These are phyloP conservation scores for Fusarium xyrophilum DNA, from an alignment of 2,329 filamentous ascomycete species.

Conservation along the genomic window DNA sequence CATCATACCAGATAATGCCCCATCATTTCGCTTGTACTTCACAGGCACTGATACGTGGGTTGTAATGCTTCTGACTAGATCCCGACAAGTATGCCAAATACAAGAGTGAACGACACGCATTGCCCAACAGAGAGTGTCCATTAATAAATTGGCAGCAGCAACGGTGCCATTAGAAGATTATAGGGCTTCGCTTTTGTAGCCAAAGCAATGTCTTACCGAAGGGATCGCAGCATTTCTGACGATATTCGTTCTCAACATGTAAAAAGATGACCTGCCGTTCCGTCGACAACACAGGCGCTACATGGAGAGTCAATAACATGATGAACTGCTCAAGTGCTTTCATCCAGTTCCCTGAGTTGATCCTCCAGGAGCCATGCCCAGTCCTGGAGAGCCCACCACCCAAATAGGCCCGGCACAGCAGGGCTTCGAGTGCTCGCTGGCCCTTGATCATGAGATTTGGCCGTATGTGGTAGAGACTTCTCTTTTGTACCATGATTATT, in stretches of 20 bases:
- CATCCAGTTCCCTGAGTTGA: neutral
- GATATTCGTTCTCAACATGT: neutral
- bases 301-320: neutral
- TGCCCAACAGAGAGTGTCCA: neutral
- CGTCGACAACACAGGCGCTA: neutral
- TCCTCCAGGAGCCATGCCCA: neutral
- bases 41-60: neutral
- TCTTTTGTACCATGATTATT: neutral
- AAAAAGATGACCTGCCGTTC: neutral
- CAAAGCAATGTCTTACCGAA: neutral
- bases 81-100: neutral
- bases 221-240: accelerated
- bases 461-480: accelerated
- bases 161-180: neutral
- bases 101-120: neutral
- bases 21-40: neutral
- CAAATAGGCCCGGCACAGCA: neutral
- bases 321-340: neutral
- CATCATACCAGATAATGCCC: neutral
- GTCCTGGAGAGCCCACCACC: neutral
- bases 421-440: neutral
- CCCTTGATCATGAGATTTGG: neutral
- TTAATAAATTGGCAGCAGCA: neutral
- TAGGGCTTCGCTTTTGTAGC: accelerated
- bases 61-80: neutral